Evolutionary conservation across 768 basidiomycete species (phyloP).

Genomic region (Candolleomyces eurysporus): DNA sequence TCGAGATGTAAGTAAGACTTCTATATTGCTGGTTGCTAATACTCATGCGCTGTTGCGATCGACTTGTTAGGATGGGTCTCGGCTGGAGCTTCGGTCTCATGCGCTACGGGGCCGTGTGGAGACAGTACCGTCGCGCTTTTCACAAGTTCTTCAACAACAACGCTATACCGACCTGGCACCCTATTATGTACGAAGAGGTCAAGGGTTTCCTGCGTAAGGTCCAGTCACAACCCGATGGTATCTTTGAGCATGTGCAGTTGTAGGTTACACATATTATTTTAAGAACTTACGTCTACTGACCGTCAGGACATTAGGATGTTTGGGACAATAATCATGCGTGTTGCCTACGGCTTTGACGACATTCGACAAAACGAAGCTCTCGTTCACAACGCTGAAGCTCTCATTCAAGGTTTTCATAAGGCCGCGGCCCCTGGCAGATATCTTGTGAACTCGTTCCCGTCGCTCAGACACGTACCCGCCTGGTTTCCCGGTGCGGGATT

Average conservation of each 20-base stretch:
- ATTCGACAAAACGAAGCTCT: background rate
- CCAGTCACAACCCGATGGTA: conserved; percentile 18
- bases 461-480: conserved; percentile 8
- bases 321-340: background rate
- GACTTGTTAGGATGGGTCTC: conserved; percentile 16
- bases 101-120: conserved; percentile 24
- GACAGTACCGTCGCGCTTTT: conserved; percentile 22
- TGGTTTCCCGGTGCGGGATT: conserved; percentile 15
- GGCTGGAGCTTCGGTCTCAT: conserved; percentile 22
- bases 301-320: background rate
- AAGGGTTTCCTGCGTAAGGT: conserved; percentile 18
- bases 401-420: background rate
- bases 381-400: background rate
- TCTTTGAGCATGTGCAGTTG: conserved; percentile 21
- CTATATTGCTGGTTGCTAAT: conserved; percentile 18
- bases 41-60: background rate
- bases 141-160: conserved; percentile 22
- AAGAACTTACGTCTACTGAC: background rate
- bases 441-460: conserved; percentile 9
- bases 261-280: background rate
- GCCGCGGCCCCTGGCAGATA: conserved; percentile 5
- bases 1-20: background rate
- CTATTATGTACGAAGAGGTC: conserved; percentile 22
- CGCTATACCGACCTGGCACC: conserved; percentile 20
- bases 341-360: conserved; percentile 1